phyloP scores from a whole-genome alignment of 805 yeast species.

The Lipomyces japonicus region DNA sequence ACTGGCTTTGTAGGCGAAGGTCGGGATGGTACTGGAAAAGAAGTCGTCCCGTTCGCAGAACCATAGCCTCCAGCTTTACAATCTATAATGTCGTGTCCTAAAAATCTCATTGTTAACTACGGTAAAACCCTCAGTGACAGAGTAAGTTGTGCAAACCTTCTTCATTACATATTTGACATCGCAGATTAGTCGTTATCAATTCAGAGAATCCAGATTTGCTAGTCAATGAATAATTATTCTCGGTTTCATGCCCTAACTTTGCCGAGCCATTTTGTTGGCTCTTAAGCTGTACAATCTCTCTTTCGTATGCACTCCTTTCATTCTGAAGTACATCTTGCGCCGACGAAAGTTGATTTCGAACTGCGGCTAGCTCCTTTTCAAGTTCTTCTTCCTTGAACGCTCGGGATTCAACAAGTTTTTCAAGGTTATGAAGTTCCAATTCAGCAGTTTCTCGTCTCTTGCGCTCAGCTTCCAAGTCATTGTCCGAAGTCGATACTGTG shows the following conservation, averaged over 20 bases:
- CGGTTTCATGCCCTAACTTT: background rate
- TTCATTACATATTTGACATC: conserved; percentile 18
- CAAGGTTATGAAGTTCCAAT: conserved; percentile 31
- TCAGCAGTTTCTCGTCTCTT: conserved; percentile 9
- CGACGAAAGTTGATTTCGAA: conserved; percentile 18
- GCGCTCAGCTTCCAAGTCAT: conserved; percentile 1
- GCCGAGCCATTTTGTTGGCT: conserved; percentile 10
- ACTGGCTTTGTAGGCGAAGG: conserved; percentile 58
- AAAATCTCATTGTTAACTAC: background rate
- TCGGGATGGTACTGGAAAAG: conserved; percentile 33
- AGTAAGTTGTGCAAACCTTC: conserved; percentile 8
- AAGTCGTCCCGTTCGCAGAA: background rate
- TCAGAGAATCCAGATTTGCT: background rate
- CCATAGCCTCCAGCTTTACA: conserved; percentile 9
- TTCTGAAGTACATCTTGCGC: conserved; percentile 9
- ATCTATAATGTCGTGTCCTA: conserved; percentile 26
- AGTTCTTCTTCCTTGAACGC: conserved; percentile 35
- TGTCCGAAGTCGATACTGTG: background rate
- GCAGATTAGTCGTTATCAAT: background rate
- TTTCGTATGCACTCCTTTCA: conserved; percentile 15
- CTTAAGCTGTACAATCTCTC: conserved; percentile 19
- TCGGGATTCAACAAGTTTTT: conserved; percentile 30
- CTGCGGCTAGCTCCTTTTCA: conserved; percentile 31
- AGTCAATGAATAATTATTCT: no score
- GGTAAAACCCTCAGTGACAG: background rate